Percentiles rank a stretch among this genome's conserved stretches.
phyloP scores from a whole-genome alignment of 2,329 filamentous ascomycete species.

The Fusarium sp. region DNA sequence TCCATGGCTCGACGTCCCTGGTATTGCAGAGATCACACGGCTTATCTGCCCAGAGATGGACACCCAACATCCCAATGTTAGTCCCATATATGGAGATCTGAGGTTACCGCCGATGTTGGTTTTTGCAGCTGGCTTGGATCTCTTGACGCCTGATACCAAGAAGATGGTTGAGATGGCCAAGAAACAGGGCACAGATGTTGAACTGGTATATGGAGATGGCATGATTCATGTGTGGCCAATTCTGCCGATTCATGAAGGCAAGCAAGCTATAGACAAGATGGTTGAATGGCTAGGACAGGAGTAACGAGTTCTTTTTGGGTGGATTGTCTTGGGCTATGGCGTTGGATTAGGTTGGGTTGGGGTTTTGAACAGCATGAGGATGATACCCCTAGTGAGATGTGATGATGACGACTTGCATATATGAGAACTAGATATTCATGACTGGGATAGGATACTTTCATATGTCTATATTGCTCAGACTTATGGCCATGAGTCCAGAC shows the following conservation, averaged over 20 bases:
- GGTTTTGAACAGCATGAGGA: slow-evolving; percentile 17
- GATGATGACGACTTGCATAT: slow-evolving; percentile 9
- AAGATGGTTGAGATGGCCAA: slow-evolving; percentile 47
- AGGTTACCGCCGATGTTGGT: slow-evolving; percentile 50
- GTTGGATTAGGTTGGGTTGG: slow-evolving; percentile 15
- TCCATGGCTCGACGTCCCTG: slow-evolving; percentile 48
- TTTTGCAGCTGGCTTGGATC: slow-evolving; percentile 47
- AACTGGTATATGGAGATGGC: slow-evolving; percentile 47
- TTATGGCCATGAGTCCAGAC: background rate
- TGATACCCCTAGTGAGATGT: slow-evolving; percentile 20
- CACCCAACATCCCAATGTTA: slow-evolving; percentile 45
- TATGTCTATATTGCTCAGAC: background rate
- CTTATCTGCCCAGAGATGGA: slow-evolving; percentile 48
- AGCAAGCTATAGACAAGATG: slow-evolving; percentile 45
- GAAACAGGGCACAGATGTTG: slow-evolving; percentile 45
- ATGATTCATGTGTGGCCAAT: slow-evolving; percentile 53
- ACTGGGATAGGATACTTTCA: slow-evolving; percentile 1
- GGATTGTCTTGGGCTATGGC: slow-evolving; percentile 21
- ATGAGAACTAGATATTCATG: slow-evolving; percentile 3
- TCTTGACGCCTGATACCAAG: slow-evolving; percentile 47
- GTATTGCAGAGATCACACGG: slow-evolving; percentile 43
- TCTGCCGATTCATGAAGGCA: slow-evolving; percentile 47
- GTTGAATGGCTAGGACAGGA: slow-evolving; percentile 44
- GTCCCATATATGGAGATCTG: slow-evolving; percentile 49
- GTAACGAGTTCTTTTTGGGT: background rate